phyloP scores from a whole-genome alignment of 768 basidiomycete species.

The Rhizopogon salebrosus region DNA sequence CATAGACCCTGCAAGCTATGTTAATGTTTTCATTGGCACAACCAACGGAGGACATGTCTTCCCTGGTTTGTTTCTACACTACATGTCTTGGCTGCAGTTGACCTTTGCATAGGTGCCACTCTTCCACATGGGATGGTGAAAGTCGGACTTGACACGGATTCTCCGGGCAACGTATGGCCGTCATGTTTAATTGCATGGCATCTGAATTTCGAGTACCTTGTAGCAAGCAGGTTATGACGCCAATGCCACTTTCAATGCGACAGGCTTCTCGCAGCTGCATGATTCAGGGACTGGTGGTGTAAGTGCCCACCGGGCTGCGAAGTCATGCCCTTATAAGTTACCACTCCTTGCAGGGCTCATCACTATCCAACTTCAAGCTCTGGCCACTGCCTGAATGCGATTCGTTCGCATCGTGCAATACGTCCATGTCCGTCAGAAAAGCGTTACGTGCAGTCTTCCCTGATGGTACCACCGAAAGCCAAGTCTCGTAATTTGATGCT shows the following conservation, averaged over 20 bases:
- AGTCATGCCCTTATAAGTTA: background rate
- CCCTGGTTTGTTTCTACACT: conserved; percentile 37
- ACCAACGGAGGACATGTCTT: conserved; percentile 63
- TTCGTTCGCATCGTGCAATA: conserved; percentile 48
- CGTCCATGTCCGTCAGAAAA: conserved; percentile 42
- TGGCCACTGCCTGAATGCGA: conserved; percentile 49
- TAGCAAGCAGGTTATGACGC: conserved; percentile 38
- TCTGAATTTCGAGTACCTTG: background rate
- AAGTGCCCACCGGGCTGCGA: conserved; percentile 10
- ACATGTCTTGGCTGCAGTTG: background rate
- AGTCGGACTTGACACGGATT: conserved; percentile 62
- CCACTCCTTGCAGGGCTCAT: conserved; percentile 21
- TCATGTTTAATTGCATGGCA: background rate
- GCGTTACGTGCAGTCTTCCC: conserved; percentile 40
- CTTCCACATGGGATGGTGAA: conserved; percentile 70
- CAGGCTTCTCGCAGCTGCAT: conserved; percentile 61
- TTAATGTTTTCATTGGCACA: conserved; percentile 61
- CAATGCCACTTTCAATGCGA: conserved; percentile 30
- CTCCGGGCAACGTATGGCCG: conserved; percentile 47
- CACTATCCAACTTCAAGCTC: conserved; percentile 59
- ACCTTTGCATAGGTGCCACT: conserved; percentile 42
- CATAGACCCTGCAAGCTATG: conserved; percentile 22
- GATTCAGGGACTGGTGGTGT: conserved; percentile 52
- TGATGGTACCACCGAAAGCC: conserved; percentile 34
- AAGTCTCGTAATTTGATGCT: background rate